Conservation (phyloP, 768 basidiomycete species). For the Lyophyllum semitale region DNA sequence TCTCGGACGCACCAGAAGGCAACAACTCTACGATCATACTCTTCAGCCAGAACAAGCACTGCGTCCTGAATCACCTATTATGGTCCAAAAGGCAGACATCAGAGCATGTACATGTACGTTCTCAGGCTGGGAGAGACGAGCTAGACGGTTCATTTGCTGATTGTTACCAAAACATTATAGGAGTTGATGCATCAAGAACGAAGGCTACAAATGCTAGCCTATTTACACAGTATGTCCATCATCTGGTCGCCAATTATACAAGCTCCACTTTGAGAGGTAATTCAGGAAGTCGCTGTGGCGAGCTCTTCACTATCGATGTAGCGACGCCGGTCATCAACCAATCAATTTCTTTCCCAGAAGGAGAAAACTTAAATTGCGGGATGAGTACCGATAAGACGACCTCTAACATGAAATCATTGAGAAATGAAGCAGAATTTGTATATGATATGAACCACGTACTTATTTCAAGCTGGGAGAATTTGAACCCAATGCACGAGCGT, state of each 20-base stretch:
- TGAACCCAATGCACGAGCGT: conserved; percentile 30
- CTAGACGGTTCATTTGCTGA: too few species aligned
- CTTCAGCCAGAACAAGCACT: too few species aligned
- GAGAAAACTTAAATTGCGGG: conserved; percentile 25
- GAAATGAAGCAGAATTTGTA: not conserved
- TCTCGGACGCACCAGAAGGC: too few species aligned
- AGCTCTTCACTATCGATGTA: not conserved
- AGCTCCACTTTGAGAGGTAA: conserved; percentile 7
- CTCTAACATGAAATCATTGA: not conserved
- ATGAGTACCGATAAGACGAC: conserved; percentile 20
- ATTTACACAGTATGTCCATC: too few species aligned
- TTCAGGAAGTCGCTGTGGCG: not conserved
- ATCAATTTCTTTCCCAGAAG: not conserved
- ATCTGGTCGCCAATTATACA: not conserved
- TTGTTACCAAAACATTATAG: too few species aligned
- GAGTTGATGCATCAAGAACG: too few species aligned
- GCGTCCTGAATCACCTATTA: too few species aligned
- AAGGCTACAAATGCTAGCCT: too few species aligned
- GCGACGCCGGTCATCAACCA: conserved; percentile 3
- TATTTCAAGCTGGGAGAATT: not conserved
- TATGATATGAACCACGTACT: not conserved
- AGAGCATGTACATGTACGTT: too few species aligned
- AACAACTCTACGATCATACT: too few species aligned
- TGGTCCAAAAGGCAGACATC: too few species aligned
- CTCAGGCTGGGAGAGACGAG: too few species aligned